Base-by-base conservation (phyloP, 495 filamentous ascomycete genomes). In the Lichenothelia convexa region DNA sequence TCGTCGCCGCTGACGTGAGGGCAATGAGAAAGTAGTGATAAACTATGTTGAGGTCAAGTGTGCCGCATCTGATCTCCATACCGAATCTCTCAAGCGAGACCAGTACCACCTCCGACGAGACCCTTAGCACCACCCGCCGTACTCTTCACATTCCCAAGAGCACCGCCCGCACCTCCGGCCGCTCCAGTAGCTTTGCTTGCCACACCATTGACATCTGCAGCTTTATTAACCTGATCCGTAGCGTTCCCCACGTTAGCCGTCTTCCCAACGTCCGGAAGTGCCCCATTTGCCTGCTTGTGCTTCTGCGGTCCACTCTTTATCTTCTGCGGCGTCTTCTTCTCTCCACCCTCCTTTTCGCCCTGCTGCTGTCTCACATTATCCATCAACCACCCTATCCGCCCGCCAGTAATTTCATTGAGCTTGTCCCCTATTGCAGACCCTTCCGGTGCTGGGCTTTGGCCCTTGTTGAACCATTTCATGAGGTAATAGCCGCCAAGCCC, bases 401-500 rank as follows among this genome's bases (percentile, higher is more conserved):
- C 56, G 1, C 56, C 55, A 1, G 50, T 56, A 11, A 56, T 27
- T 12, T 18, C 42, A 31, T 60, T 60, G 2, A 60, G 21, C 30
- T 51, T 51, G 35, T 60, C 53, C 2, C 56, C 56, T 30, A 58
- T 53, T 1, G 42, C 46, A 1, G 32, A 41, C n/a, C 56, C 50
- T 12, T 45, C 35, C 4, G 41, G 35, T 2, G 47, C 53, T 2
- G 34, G 44, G 12, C 18, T 21, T 16, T 43, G 36, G 8, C 43
- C 47, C 19, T 55, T 41, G 33, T 55, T 57, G 35, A 63, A 51
- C 60, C 62, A 69, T 41, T 66, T 68, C 21, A 65, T 50, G 29
- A 67, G 54, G 43, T 70, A 52, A 41, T 69, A 79, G 20, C 57
- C 61, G 34, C 57, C 65, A 16, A 73, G 56, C 7, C 58, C 72